These are phyloP conservation scores for Letharia columbiana DNA, from an alignment of 495 filamentous ascomycete species.

Conservation along the genomic window DNA sequence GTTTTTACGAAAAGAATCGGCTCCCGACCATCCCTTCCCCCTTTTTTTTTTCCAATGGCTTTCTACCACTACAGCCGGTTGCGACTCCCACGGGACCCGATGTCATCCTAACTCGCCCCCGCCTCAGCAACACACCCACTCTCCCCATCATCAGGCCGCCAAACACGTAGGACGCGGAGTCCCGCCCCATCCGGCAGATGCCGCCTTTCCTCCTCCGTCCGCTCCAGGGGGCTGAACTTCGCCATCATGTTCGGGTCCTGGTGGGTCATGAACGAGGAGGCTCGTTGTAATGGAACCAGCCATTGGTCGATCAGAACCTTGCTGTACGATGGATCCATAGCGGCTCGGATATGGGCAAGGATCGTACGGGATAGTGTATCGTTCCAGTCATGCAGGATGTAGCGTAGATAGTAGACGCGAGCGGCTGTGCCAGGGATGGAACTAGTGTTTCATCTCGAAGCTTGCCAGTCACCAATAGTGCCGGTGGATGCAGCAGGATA, in stretches of 20 bases:
- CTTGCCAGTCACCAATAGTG: too few relatives aligned
- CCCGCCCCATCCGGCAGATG: constrained; percentile 25
- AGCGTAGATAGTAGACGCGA: constrained; percentile 42
- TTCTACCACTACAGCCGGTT: too few relatives aligned
- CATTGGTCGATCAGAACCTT: constrained; percentile 17
- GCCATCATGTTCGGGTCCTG: constrained; percentile 29
- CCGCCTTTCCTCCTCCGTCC: constrained; percentile 28
- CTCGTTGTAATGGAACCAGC: constrained; percentile 2
- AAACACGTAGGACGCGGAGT: constrained; percentile 26
- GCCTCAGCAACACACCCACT: constrained; percentile 4
- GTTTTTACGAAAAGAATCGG: too few relatives aligned
- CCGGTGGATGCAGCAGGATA: too few relatives aligned
- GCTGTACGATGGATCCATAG: constrained; percentile 42
- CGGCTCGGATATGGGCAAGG: constrained; percentile 38
- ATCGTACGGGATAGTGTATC: constrained; percentile 39
- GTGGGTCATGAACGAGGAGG: not conserved
- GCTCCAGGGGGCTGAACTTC: constrained; percentile 22
- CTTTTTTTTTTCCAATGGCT: too few relatives aligned
- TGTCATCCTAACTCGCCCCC: not conserved
- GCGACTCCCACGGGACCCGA: too few relatives aligned
- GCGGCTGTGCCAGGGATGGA: constrained; percentile 22
- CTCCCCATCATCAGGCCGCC: constrained; percentile 12
- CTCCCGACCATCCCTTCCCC: too few relatives aligned
- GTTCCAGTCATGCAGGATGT: constrained; percentile 41
- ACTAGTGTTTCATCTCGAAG: not conserved